Base-by-base conservation (phyloP, 495 filamentous ascomycete genomes). In the Glutinoglossum americanum region DNA sequence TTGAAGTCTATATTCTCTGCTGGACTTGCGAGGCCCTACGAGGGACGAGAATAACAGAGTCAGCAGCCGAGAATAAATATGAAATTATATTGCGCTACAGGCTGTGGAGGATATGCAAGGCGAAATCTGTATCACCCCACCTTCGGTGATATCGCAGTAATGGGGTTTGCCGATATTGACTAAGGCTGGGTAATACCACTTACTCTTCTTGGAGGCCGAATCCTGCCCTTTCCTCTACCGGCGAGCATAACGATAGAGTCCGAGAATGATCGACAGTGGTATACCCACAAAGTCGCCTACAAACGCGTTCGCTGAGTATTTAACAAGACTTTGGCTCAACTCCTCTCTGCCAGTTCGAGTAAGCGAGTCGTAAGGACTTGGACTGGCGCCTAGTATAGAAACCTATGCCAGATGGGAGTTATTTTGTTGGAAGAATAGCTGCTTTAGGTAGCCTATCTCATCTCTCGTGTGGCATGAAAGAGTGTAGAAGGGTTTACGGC, bases 191-290 rank as follows among this genome's bases (percentile, higher is more conserved):
- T 6, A 3, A 4, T 23, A 30, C 23, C 54, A 56, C 77, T 69
- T 74, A 88, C 85, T 66, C 79, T 73, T 61, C 82, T 72, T 55
- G 85, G 85, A 64, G 84, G 81, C 57, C 83, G 71, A 58, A 89
- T 88, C 65, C 78, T 84, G 45, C 80, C 76, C 58, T 80, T 71
- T 28, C 80, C 79, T 67, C 81, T 73, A 60, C 81, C 77, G 27
- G 78, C 71, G 7, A 53, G 11, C 28, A 32, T 53, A 3, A 19
- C 11, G 25, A 30, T 17, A 13, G 23, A 32, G 15, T 9, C 8
- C 6, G 47, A 49, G n/a, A 23, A 23, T 25, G 9, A 25, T 25
- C 37, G 37, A 39, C 15, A 7, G 37, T 21, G 1, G 17, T 3
- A n/a, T 9, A 45, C n/a, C 41, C 5, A 23, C 41, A 45, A 10